phyloP scores from a whole-genome alignment of 371 early-diverging fungal genomes.

The Mucor plumbeus region DNA sequence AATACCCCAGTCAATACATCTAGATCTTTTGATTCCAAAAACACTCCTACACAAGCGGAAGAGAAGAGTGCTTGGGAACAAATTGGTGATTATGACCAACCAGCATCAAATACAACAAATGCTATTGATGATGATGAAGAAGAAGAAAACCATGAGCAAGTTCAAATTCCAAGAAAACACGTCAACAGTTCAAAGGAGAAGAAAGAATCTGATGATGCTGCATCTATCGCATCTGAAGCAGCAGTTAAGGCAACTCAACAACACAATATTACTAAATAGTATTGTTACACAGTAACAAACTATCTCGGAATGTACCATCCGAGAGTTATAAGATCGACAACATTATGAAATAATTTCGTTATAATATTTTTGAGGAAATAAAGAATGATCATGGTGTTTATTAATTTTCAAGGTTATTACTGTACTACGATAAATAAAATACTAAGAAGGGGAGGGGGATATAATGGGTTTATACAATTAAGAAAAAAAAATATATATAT shows the following conservation, averaged over 20 bases:
- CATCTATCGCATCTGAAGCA: conserved; percentile 19
- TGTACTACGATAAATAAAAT: neutral
- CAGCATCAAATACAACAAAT: neutral
- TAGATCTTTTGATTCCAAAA: conserved; percentile 7
- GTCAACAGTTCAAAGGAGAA: neutral
- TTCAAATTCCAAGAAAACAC: neutral
- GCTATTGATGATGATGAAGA: neutral
- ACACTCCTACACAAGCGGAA: neutral
- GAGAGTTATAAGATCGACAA: conserved; percentile 1
- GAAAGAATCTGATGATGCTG: conserved; percentile 21
- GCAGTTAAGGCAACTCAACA: conserved; percentile 10
- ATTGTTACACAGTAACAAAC: neutral
- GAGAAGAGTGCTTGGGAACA: conserved; percentile 18
- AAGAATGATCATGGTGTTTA: neutral
- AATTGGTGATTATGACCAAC: conserved; percentile 30
- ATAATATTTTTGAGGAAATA: neutral
- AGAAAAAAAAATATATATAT: neutral
- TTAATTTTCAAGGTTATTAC: neutral
- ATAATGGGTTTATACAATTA: neutral
- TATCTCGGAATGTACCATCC: conserved; percentile 1
- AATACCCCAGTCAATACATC: neutral
- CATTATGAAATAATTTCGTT: neutral
- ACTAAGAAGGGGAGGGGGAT: neutral
- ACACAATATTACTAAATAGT: neutral
- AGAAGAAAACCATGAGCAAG: conserved; percentile 18